Base-by-base conservation (phyloP, 176 grass and related monocot species). In the Miscanthus lutarioriparius region DNA sequence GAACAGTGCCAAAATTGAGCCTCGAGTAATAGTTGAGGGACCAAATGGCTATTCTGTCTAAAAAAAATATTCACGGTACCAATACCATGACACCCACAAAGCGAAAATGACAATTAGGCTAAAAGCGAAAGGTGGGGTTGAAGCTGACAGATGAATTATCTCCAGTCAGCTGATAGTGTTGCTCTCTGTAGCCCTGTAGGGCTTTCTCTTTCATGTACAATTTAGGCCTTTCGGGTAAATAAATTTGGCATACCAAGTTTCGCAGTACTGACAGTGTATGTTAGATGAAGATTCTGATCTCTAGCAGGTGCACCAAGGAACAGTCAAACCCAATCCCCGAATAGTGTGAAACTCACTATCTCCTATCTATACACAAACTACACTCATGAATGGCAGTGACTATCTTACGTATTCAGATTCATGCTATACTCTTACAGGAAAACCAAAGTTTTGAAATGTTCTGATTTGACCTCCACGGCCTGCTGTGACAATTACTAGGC, bases 391-490 rank as follows among this genome's bases (percentile, higher is more conserved):
- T 80, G 80, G 71, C 67, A 77, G 54, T 38, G 89, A 41, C 66
- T 49, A 53, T 65, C 62, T 58, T 72, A 82, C 1, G 67, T 72
- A 39, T 72, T 64, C 72, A 73, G 54, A 73, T 78, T 53, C 45
- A 79, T 80, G 75, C 86, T 90, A 95, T 83, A 95, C 84, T 89
- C 86, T 81, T 79, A 90, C 79, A 69, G 96, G 96, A 85, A 94
- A 87, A 17, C 96, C 96, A 3, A 95, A 99, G 89, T 99, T 99
- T 80, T 99, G 96, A 90, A 91, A 99, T 47, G 93, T 92, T 92
- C 89, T 96, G 85, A 99, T 96, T 77, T 87, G 85, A 83, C 96
- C 96, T 35, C 86, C 84, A 56, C 59, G 83, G 67, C 91, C 85
- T 81, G 93, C 96, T 44, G 96, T 92, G 40, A 99, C 91, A 43